Percentiles rank a stretch among this genome's conserved stretches.
Evolutionary conservation across 768 basidiomycete genomes (phyloP).

Genomic region (Trichaptum fuscoviolaceum): DNA sequence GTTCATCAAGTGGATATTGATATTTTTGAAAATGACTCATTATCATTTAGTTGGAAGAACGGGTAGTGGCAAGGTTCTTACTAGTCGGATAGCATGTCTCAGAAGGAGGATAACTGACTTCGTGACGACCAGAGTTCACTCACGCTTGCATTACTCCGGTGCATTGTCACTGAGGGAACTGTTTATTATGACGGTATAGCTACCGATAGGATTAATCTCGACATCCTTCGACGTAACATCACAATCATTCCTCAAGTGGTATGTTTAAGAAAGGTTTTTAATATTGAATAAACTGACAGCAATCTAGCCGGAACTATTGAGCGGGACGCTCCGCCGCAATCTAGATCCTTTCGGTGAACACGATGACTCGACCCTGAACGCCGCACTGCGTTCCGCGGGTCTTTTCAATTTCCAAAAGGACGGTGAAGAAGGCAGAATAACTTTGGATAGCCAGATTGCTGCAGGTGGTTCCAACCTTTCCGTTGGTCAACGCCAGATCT

Average conservation of each 20-base stretch:
- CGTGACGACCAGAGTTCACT: constrained; percentile 35
- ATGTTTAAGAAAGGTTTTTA: constrained; percentile 13
- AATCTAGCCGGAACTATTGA: constrained; percentile 42
- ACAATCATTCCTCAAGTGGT: constrained; percentile 59
- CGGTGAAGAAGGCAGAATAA: constrained; percentile 23
- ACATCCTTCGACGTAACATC: constrained; percentile 45
- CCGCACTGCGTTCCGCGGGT: constrained; percentile 36
- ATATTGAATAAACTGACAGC: background rate
- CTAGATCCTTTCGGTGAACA: constrained; percentile 46
- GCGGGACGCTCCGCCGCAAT: constrained; percentile 42
- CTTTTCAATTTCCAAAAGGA: constrained; percentile 24
- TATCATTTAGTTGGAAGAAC: constrained; percentile 33
- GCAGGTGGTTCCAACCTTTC: constrained; percentile 27
- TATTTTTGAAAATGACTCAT: background rate
- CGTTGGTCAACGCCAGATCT: constrained; percentile 40
- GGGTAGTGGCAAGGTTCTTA: constrained; percentile 29
- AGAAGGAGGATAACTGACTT: constrained; percentile 42
- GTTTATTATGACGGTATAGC: constrained; percentile 47
- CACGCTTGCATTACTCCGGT: constrained; percentile 44
- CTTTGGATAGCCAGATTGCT: constrained; percentile 24
- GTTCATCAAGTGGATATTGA: background rate
- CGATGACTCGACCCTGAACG: constrained; percentile 38
- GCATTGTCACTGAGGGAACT: constrained; percentile 47
- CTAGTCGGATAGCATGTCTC: constrained; percentile 38
- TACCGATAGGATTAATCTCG: constrained; percentile 43